Conservation (phyloP, 352 stramenopile species). For the Globisporangium megalacanthum region DNA sequence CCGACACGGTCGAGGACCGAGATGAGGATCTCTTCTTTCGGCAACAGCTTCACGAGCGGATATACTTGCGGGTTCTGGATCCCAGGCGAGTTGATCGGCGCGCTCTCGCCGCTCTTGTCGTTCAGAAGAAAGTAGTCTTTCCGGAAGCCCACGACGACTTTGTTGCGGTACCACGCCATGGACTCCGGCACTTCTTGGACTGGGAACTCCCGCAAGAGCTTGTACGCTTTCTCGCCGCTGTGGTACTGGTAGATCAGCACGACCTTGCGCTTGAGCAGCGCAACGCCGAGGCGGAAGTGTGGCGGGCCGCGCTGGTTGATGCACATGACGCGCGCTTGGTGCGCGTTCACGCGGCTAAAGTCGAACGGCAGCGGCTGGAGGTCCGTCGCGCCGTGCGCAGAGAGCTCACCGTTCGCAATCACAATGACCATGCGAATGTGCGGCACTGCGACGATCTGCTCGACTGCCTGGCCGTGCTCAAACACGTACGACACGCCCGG, state of each 20-base stretch:
- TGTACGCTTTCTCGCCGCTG: constrained; percentile 71
- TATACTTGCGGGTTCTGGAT: constrained; percentile 67
- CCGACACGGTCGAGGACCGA: constrained; percentile 80
- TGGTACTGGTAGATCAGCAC: constrained; percentile 84
- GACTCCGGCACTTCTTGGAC: constrained; percentile 69
- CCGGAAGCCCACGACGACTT: constrained; percentile 72
- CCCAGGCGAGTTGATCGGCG: constrained; percentile 59
- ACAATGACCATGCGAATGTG: constrained; percentile 87
- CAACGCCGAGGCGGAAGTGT: constrained; percentile 77
- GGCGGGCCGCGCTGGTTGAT: constrained; percentile 82
- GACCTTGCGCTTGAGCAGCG: constrained; percentile 53
- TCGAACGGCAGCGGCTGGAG: constrained; percentile 74
- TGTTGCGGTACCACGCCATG: constrained; percentile 88
- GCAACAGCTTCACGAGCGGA: constrained; percentile 73
- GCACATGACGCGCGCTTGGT: constrained; percentile 66
- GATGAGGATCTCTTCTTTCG: constrained; percentile 81
- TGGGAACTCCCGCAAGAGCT: constrained; percentile 68
- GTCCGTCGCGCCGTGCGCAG: constrained; percentile 71
- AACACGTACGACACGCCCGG: constrained; percentile 64
- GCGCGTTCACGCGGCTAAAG: constrained; percentile 68
- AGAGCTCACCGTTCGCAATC: constrained; percentile 68
- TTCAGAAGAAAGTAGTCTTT: constrained; percentile 81
- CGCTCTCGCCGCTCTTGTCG: constrained; percentile 72
- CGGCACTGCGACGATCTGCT: constrained; percentile 79
- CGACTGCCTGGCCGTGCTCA: constrained; percentile 59